Base-by-base conservation (phyloP, 768 basidiomycete species). In the Ramaria sp. region DNA sequence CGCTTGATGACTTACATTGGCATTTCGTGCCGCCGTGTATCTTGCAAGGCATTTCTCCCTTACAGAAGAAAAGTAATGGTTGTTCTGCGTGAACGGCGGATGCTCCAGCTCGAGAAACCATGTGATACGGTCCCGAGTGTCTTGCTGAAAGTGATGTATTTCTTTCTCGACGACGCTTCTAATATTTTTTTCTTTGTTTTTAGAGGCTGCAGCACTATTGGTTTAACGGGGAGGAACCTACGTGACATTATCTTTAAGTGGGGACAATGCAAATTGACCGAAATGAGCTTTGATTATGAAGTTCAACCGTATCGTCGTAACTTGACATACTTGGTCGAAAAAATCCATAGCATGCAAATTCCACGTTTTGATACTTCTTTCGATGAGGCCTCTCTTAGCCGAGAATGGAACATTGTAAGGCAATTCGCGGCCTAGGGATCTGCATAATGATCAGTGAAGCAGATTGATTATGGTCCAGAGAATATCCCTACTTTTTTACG, bases 91-190 rank as follows among this genome's bases (percentile, higher is more conserved):
- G 20, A 25, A 48, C 9, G 47, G 47, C 9, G 47, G 47, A 7
- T 48, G 22, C 28, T 48, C 47, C 47, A 48, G 47, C n/a, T 48
- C 28, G 9, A 48, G 47, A 30, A 48, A 48, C 47, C 47, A 48
- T 24, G 22, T n/a, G 5, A 48, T 24, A 25, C 47, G 47, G 10
- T 48, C 47, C 15, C 16, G n/a, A 15, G 47, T 48, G 20, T 25
- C 24, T 30, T 48, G 22, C 15, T n/a, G 20, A 16, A 25, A 27
- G n/a, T 27, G 20, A n/a, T 24, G 7, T 25, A 48, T 48, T 30
- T 48, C 15, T 18, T 30, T n/a, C 16, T 48, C 47, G 20, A 48
- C 47, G 13, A 48, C 27, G 28, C 27, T 24, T 16, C 47, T 48
- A 5, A 9, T 12, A 45, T 12, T 10, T 10, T 25, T n/a, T n/a